Conservation (phyloP, 2,329 filamentous ascomycete genomes). For the Zymoseptoria tritici region DNA sequence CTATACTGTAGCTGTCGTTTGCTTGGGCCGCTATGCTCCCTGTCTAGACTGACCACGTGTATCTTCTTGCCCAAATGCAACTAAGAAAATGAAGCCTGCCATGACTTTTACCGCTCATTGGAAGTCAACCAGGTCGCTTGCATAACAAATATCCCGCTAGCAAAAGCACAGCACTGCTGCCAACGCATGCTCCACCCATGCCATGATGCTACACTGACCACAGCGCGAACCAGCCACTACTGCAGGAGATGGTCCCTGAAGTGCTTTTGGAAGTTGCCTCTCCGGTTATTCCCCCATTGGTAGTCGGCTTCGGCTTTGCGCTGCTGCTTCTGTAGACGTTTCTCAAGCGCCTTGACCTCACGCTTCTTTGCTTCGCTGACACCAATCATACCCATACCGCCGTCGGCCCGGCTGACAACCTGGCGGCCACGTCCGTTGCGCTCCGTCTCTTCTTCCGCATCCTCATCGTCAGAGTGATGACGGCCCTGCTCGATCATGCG, state of each 20-base stretch:
- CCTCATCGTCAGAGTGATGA: constrained; percentile 41
- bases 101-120: background rate
- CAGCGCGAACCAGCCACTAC: constrained; percentile 16
- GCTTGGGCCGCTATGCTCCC: background rate
- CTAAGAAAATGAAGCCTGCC: no score
- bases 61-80: background rate
- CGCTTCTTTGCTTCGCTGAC: constrained; percentile 69
- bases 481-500: constrained; percentile 49
- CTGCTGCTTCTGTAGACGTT: constrained; percentile 59
- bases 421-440: constrained; percentile 31
- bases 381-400: constrained; percentile 68
- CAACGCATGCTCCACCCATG: background rate
- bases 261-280: constrained; percentile 70
- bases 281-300: constrained; percentile 64
- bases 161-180: background rate
- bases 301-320: constrained; percentile 46
- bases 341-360: constrained; percentile 58
- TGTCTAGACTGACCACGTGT: background rate
- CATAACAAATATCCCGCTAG: background rate
- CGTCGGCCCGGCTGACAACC: constrained; percentile 58
- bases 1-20: background rate
- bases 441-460: constrained; percentile 33
- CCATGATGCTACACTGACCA: background rate
- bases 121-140: background rate
- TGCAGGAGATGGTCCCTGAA: constrained; percentile 50